A percentile compares a stretch with the other conserved stretches of the same genome.
These are phyloP conservation scores for Fusarium denticulatum DNA, from an alignment of 2,329 filamentous ascomycete species.

Conservation along the genomic window DNA sequence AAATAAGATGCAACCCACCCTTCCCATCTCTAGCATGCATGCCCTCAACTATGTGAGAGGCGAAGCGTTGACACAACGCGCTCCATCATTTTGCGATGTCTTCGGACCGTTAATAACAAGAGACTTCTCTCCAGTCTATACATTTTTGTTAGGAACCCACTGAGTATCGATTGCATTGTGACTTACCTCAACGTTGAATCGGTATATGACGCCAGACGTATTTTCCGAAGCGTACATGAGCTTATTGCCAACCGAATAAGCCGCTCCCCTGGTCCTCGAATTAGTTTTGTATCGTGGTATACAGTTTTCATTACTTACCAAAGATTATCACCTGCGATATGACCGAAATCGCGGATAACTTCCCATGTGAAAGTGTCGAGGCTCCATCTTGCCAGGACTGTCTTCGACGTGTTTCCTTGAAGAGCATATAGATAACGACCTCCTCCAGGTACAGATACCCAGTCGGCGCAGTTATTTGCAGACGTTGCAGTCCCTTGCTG, in stretches of 20 bases:
- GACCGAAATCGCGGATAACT: neutral
- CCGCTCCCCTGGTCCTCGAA: neutral
- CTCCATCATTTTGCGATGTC: constrained; percentile 10
- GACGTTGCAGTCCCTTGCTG: neutral
- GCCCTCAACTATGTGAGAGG: neutral
- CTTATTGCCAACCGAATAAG: neutral
- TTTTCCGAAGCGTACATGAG: constrained; percentile 17
- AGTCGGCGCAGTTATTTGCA: neutral
- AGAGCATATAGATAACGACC: constrained; percentile 1
- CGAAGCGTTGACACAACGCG: constrained; percentile 15
- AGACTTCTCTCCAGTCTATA: neutral
- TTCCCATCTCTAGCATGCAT: accelerated
- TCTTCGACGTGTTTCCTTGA: neutral
- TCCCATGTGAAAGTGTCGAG: neutral
- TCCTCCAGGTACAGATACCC: neutral
- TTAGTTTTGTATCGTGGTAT: neutral
- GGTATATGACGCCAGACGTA: constrained; percentile 5
- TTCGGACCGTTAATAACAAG: constrained; percentile 8
- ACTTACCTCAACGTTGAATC: neutral
- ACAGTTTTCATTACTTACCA: neutral
- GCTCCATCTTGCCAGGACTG: neutral
- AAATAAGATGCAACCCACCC: neutral
- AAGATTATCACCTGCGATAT: neutral
- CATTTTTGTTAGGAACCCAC: neutral
- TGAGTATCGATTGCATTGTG: accelerated